Base-by-base conservation (phyloP, 129 eudicot species). In the Gnaphalium uliginosum region DNA sequence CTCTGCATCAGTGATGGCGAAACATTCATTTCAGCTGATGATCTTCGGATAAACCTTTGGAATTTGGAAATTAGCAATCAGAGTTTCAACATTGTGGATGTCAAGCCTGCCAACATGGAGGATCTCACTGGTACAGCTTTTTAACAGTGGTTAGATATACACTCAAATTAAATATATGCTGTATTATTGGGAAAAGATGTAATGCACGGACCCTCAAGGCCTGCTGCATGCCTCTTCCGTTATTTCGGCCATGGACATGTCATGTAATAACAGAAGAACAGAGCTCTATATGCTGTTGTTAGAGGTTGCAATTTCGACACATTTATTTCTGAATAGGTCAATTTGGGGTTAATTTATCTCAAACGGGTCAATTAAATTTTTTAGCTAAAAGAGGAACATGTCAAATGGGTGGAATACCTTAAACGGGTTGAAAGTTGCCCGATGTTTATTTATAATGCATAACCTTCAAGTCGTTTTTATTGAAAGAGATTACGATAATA, bases 21-120 rank as follows among this genome's bases (percentile, higher is more conserved):
- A 79, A 94, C 99, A 37, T 94, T 94, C 78, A 87, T 94, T 79
- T 94, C 99, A 51, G 99, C 99, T 72, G 99, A 94, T 89, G 97
- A 94, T 79, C 85, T 94, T 69, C 87, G 99, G 66, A 94, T 94
- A 84, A 89, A 94, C 73, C 99, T 94, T 70, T 94, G 99, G 99
- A 89, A 94, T 87, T 84, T 94, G 89, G 99, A 91, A 75, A 91
- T 89, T 71, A 91, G 96, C 80, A 89, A 89, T 71, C 99, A 94
- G 65, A 89, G 97, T 86, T 94, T 94, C 89, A 94, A 94, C 67
- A 91, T 94, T 73, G 96, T 94, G 74, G 99, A 94, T 84, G 90
- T 91, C 74, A 94, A 94, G 87, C 99, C 99, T 77, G 60, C 88
- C 53, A 91, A 89, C 82, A 81, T 86, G 90, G 99, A 94, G 85